Evolutionary conservation across 2,329 filamentous ascomycete species (phyloP).

Genomic region (Exserohilum rostratum): DNA sequence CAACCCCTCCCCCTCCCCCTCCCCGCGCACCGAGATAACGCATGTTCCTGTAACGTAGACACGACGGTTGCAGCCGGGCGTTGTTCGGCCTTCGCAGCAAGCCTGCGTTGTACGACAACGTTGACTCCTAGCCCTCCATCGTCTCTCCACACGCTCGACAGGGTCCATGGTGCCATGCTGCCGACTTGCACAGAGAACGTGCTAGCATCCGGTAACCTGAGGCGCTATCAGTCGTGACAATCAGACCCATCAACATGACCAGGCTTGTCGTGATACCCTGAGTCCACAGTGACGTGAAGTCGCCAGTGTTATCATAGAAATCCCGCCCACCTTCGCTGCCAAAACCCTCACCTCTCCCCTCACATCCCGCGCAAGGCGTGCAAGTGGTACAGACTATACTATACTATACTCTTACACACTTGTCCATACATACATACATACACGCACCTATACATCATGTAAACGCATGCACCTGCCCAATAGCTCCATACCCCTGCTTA

Average conservation of each 20-base stretch:
- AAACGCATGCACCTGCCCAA: slow-evolving; percentile 33
- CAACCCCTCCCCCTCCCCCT: not conserved
- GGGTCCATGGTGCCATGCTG: slow-evolving; percentile 9
- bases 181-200: slow-evolving; percentile 9
- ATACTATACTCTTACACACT: not conserved
- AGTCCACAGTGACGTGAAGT: slow-evolving; percentile 31
- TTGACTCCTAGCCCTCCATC: slow-evolving; percentile 34
- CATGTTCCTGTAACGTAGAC: slow-evolving; percentile 31
- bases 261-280: slow-evolving; percentile 19
- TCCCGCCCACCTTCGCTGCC: slow-evolving; percentile 10
- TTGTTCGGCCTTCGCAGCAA: slow-evolving; percentile 20
- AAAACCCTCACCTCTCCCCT: not conserved
- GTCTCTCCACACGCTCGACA: slow-evolving; percentile 21
- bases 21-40: not conserved
- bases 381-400: slow-evolving; percentile 15
- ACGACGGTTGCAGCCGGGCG: slow-evolving; percentile 24
- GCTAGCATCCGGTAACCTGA: slow-evolving; percentile 25
- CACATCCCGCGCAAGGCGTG: not conserved
- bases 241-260: slow-evolving; percentile 28
- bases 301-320: slow-evolving; percentile 23
- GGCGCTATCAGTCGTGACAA: slow-evolving; percentile 32
- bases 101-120: slow-evolving; percentile 41
- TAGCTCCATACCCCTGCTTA: slow-evolving; percentile 32
- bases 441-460: slow-evolving; percentile 33
- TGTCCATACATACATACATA: slow-evolving; percentile 1